Conservation (phyloP, 2,329 filamentous ascomycete genomes). For the Arthrobotrys iridis region DNA sequence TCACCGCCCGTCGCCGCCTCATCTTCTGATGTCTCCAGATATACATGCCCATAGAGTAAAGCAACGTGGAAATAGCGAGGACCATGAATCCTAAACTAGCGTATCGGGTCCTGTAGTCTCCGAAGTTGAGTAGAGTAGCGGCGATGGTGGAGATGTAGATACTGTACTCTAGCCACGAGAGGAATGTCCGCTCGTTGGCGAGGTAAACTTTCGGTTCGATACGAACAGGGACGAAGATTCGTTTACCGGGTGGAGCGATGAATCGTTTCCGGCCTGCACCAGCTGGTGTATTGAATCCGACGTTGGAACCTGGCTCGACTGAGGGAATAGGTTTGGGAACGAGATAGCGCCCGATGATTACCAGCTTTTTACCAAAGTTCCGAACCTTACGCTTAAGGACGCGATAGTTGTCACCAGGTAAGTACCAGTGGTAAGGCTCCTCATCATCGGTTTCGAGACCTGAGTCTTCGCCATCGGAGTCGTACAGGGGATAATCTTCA, state of each 20-base stretch:
- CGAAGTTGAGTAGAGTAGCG: constrained; percentile 83
- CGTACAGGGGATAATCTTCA: constrained; percentile 38
- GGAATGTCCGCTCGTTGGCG: constrained; percentile 92
- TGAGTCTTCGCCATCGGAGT: constrained; percentile 46
- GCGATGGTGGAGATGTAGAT: constrained; percentile 92
- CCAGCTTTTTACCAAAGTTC: constrained; percentile 44
- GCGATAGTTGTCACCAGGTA: constrained; percentile 38
- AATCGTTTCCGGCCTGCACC: constrained; percentile 62
- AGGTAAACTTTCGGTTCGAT: constrained; percentile 99
- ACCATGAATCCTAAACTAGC: constrained; percentile 76
- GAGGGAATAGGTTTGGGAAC: constrained; percentile 45
- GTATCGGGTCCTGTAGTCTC: constrained; percentile 66
- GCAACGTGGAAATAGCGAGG: constrained; percentile 78
- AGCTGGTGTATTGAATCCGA: constrained; percentile 45
- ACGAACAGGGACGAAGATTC: constrained; percentile 87
- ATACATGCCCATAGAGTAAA: constrained; percentile 86
- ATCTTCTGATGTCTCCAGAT: constrained; percentile 89
- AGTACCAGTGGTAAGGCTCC: constrained; percentile 41
- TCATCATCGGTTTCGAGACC: constrained; percentile 48
- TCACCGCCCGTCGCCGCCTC: constrained; percentile 80
- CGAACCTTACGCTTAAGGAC: constrained; percentile 29
- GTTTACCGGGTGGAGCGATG: constrained; percentile 69
- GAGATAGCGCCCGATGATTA: constrained; percentile 46
- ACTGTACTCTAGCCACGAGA: constrained; percentile 96
- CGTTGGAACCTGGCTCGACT: constrained; percentile 39